These are phyloP conservation scores for Funneliformis caledonium DNA, from an alignment of 371 early-diverging fungal species.

Conservation along the genomic window DNA sequence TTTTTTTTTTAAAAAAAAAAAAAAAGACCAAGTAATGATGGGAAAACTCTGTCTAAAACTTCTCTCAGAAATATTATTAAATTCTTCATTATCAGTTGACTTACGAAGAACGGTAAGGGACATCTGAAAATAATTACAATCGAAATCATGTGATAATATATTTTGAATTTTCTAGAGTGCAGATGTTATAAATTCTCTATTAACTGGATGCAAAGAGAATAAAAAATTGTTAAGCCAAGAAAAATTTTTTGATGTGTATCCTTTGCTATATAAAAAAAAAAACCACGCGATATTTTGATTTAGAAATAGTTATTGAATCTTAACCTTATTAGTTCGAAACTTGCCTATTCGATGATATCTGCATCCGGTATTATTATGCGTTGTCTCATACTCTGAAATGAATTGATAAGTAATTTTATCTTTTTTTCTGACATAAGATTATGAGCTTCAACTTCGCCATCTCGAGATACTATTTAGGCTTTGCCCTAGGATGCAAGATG, in stretches of 20 bases:
- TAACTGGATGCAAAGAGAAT: slow-evolving; percentile 38
- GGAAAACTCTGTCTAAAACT: slow-evolving; percentile 25
- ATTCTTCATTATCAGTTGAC: not conserved
- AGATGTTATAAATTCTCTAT: slow-evolving; percentile 24
- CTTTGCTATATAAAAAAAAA: not conserved
- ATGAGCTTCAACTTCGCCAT: slow-evolving; percentile 33
- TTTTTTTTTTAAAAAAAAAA: not conserved
- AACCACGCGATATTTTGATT: not conserved
- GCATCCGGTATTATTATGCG: slow-evolving; percentile 10
- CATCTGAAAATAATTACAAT: not conserved
- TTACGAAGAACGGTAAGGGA: slow-evolving; percentile 10
- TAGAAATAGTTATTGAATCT: not conserved
- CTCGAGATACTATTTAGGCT: slow-evolving; percentile 27
- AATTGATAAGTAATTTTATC: not conserved
- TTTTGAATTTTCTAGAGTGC: slow-evolving; percentile 11
- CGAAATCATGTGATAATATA: not conserved
- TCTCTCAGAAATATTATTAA: slow-evolving; percentile 11
- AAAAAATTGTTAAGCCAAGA: slow-evolving; percentile 34
- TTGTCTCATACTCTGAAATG: not conserved
- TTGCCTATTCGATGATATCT: slow-evolving; percentile 17
- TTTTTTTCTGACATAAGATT: not conserved
- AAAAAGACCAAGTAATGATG: slow-evolving; percentile 11
- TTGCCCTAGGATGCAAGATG: slow-evolving; percentile 27
- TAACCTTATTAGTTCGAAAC: not conserved
- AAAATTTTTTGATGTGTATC: slow-evolving; percentile 25